These are phyloP conservation scores for Tetracentron sinense DNA, from an alignment of 164 flowering plant genomes.

Conservation along the genomic window DNA sequence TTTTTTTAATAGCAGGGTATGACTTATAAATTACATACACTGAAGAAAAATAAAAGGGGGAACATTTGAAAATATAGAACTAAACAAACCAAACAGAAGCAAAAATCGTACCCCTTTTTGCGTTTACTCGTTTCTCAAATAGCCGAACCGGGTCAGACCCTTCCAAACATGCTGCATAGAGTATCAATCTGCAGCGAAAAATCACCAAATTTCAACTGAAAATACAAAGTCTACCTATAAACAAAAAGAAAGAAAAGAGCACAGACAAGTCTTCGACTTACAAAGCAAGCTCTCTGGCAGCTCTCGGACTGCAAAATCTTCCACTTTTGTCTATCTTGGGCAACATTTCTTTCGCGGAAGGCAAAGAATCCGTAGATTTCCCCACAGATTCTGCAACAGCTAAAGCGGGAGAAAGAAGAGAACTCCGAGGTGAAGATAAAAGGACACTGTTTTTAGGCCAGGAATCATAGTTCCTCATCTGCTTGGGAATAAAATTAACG, in stretches of 20 bases:
- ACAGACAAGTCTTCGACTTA: conserved; percentile 18
- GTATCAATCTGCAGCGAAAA: conserved; percentile 44
- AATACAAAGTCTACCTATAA: neutral
- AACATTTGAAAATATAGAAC: neutral
- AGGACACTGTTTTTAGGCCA: conserved; percentile 3
- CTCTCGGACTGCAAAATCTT: conserved; percentile 89
- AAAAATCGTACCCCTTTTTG: conserved; percentile 47
- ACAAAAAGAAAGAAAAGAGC: neutral
- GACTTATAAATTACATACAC: too few relatives aligned
- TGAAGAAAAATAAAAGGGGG: neutral
- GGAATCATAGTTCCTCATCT: neutral
- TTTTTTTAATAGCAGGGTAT: too few relatives aligned
- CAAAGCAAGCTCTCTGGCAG: conserved; percentile 91
- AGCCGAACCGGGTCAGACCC: conserved; percentile 88
- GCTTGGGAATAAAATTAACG: conserved; percentile 11
- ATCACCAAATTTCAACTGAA: neutral
- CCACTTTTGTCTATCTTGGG: conserved; percentile 80
- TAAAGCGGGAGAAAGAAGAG: conserved; percentile 25
- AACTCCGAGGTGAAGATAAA: conserved; percentile 9
- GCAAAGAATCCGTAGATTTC: conserved; percentile 13
- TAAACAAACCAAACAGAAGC: neutral
- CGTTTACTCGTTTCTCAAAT: conserved; percentile 76
- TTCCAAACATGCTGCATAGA: conserved; percentile 86
- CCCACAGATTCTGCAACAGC: conserved; percentile 26
- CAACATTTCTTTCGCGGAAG: conserved; percentile 30